A percentile compares a stretch with the other conserved stretches of the same genome.
Evolutionary conservation across 805 yeast genomes (phyloP).

Genomic region (Candida pini): DNA sequence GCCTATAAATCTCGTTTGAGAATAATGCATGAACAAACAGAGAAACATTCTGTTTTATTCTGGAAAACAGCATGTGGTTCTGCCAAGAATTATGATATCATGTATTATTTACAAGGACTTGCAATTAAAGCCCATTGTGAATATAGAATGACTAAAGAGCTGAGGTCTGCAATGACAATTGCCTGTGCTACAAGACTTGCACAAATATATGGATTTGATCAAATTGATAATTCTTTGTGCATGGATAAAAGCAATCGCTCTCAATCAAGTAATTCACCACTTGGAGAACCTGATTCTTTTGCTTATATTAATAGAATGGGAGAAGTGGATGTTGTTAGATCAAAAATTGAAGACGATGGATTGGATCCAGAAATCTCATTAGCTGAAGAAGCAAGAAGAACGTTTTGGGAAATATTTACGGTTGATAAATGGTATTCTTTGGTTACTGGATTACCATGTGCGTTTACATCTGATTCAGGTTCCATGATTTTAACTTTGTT

Average conservation of each 20-base stretch:
- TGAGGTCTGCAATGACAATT: conserved; percentile 24
- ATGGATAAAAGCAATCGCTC: too few relatives aligned
- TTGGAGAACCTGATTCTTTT: neutral
- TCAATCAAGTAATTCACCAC: too few relatives aligned
- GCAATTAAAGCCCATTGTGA: conserved; percentile 22
- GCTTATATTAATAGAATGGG: neutral
- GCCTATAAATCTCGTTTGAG: conserved; percentile 14
- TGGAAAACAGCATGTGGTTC: conserved; percentile 14
- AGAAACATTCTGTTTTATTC: conserved; percentile 10
- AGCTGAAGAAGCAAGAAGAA: conserved; percentile 25
- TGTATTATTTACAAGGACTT: conserved; percentile 23
- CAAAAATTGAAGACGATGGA: conserved; percentile 13
- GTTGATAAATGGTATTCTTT: conserved; percentile 28
- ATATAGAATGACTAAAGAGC: conserved; percentile 20
- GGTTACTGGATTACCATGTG: conserved; percentile 27
- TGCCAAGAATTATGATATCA: conserved; percentile 12
- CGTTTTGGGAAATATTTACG: conserved; percentile 28
- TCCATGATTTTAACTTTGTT: conserved; percentile 25
- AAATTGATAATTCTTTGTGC: conserved; percentile 19
- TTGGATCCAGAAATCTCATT: conserved; percentile 21
- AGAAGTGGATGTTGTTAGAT: neutral
- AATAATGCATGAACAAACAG: conserved; percentile 14
- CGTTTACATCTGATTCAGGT: conserved; percentile 22
- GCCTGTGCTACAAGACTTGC: conserved; percentile 22
- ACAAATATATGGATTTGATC: conserved; percentile 27